Conservation (phyloP, 176 grass and related monocot genomes). For the Aegilops tauschii region DNA sequence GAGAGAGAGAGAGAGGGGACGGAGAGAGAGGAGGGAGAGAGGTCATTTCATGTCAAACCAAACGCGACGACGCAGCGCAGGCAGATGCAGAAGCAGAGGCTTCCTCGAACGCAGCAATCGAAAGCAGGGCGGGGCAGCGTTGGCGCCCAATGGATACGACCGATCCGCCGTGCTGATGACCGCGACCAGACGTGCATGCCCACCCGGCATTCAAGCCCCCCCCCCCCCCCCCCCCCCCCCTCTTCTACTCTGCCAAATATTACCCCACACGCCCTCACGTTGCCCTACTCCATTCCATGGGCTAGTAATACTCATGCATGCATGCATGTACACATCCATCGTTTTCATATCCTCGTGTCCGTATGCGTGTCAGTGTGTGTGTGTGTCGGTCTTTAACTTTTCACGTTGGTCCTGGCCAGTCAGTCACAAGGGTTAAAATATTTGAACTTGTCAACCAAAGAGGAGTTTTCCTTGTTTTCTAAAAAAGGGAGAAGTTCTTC, state of each 20-base stretch:
- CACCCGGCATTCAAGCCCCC: slow-evolving; percentile 63
- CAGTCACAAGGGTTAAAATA: too few species aligned
- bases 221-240: not conserved
- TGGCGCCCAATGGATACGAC: slow-evolving; percentile 36
- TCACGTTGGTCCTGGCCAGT: too few species aligned
- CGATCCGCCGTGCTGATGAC: slow-evolving; percentile 31
- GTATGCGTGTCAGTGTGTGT: not conserved
- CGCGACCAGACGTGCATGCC: slow-evolving; percentile 46
- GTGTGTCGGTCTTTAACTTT: too few species aligned
- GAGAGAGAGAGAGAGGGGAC: not conserved
- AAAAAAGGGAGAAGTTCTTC: too few species aligned
- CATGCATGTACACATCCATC: not conserved
- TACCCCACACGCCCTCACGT: not conserved
- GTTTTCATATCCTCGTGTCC: not conserved
- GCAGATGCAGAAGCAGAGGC: not conserved
- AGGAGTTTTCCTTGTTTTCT: too few species aligned
- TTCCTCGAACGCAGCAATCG: slow-evolving; percentile 25
- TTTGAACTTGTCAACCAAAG: too few species aligned
- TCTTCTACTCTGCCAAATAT: not conserved
- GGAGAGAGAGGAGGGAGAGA: not conserved
- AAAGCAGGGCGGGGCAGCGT: slow-evolving; percentile 9
- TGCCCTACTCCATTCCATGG: not conserved
- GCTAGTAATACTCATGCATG: not conserved
- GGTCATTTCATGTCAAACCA: slow-evolving; percentile 49
- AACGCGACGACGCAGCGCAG: not conserved